Percentiles rank a stretch among this genome's conserved stretches.
Evolutionary conservation across 139 green algal species (phyloP).

Genomic region (Coelastrella sp.): DNA sequence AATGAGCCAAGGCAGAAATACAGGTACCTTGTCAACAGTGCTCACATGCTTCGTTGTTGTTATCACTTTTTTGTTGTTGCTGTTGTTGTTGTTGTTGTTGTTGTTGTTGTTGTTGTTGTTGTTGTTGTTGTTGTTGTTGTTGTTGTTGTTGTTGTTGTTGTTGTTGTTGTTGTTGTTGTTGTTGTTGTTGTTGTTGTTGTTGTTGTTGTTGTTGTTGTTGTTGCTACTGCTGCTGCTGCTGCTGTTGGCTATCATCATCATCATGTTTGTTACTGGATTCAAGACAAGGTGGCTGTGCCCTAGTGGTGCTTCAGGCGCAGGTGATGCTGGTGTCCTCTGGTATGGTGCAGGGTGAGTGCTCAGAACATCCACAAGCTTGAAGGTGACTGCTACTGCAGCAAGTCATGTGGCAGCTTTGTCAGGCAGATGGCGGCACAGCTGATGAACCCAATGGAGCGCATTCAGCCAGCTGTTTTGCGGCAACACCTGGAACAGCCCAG

Average conservation of each 20-base stretch:
- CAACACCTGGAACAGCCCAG: background rate
- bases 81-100: background rate
- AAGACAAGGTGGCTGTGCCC: too few species aligned
- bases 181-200: background rate
- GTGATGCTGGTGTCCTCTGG: too few species aligned
- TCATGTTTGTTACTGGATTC: too few species aligned
- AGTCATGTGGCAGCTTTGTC: constrained; percentile 35
- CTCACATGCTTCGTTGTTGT: background rate
- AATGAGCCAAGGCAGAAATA: constrained; percentile 17
- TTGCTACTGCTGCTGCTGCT: background rate
- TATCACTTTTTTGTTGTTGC: too few species aligned
- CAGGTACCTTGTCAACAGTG: background rate
- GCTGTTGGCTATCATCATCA: too few species aligned
- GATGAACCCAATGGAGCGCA: constrained; percentile 11
- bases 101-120: background rate
- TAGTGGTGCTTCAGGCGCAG: too few species aligned
- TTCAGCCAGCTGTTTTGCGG: constrained; percentile 13
- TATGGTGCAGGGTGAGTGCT: background rate
- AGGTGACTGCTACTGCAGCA: constrained; percentile 44
- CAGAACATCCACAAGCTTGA: constrained; percentile 39
- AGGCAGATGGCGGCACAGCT: constrained; percentile 11
- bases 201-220: too few species aligned
- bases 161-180: background rate
- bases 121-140: background rate
- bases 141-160: background rate